Conservation (phyloP, 495 filamentous ascomycete species). For the Lasiosphaeria miniovina region DNA sequence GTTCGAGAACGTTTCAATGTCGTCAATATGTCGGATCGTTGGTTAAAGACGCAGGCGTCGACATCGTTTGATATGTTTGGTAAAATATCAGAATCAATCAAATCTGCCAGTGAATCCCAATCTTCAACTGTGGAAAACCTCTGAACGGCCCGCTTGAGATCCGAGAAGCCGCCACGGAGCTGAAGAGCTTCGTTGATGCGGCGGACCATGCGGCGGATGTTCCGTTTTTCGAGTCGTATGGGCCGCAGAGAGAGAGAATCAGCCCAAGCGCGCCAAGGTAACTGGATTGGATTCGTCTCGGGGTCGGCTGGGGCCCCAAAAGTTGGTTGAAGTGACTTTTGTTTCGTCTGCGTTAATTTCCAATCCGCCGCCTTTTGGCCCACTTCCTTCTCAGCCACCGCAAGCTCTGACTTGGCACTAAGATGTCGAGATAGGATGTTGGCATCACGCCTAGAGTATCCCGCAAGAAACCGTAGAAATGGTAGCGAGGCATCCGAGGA, state of each 20-base stretch:
- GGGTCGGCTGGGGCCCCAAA: slow-evolving; percentile 59
- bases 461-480: slow-evolving; percentile 35
- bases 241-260: slow-evolving; percentile 71
- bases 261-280: slow-evolving; percentile 63
- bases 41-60: slow-evolving; percentile 48
- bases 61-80: slow-evolving; percentile 69
- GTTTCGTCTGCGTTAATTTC: too few relatives aligned
- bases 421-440: not conserved
- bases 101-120: slow-evolving; percentile 52
- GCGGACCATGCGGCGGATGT: slow-evolving; percentile 48
- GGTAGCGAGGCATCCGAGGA: slow-evolving; percentile 21
- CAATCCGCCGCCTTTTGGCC: too few relatives aligned
- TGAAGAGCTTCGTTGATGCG: slow-evolving; percentile 57
- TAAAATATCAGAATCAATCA: slow-evolving; percentile 70
- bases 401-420: too few relatives aligned
- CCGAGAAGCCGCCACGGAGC: slow-evolving; percentile 56
- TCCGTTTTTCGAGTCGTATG: slow-evolving; percentile 59
- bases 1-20: slow-evolving; percentile 30
- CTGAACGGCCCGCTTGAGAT: slow-evolving; percentile 58
- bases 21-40: slow-evolving; percentile 20
- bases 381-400: too few relatives aligned
- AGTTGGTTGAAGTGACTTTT: slow-evolving; percentile 38
- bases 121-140: slow-evolving; percentile 56
- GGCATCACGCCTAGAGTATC: slow-evolving; percentile 22
- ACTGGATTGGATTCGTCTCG: slow-evolving; percentile 59